Percentiles rank a stretch among this genome's conserved stretches.
Conservation (phyloP, 768 basidiomycete species). For the Kwoniella newhampshirensis region DNA sequence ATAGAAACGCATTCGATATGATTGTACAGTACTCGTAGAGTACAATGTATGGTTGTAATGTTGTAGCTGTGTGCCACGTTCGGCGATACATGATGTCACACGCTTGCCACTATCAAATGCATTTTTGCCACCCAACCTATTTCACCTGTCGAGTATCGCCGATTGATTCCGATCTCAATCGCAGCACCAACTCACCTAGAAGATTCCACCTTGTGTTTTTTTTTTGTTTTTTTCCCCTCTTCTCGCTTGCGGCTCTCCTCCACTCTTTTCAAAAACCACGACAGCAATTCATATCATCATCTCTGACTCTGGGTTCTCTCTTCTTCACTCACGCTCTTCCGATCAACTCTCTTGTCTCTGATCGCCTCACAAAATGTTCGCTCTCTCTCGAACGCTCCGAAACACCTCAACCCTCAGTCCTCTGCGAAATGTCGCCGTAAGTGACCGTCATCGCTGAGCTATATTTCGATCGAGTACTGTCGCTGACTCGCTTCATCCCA, state of each 20-base stretch:
- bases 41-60: too few relatives aligned
- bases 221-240: constrained; percentile 4
- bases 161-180: constrained; percentile 4
- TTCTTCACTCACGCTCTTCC: background rate
- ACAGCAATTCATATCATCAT: background rate
- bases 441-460: constrained; percentile 64
- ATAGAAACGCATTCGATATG: constrained; percentile 48
- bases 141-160: constrained; percentile 2
- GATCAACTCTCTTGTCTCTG: constrained; percentile 4
- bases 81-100: background rate
- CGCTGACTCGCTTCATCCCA: background rate
- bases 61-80: constrained; percentile 1
- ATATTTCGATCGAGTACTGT: constrained; percentile 18
- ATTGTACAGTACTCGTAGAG: background rate
- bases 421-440: constrained; percentile 35
- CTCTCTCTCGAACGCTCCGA: constrained; percentile 36
- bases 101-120: too few relatives aligned
- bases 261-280: background rate
- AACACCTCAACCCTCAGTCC: constrained; percentile 20
- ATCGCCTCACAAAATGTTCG: constrained; percentile 34
- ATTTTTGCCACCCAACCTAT: too few relatives aligned
- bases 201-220: background rate
- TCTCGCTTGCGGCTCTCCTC: background rate
- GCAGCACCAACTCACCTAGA: background rate
- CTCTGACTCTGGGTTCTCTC: background rate